Evolutionary conservation across 805 yeast species (phyloP).

Genomic region (Cyberlindnera americana): DNA sequence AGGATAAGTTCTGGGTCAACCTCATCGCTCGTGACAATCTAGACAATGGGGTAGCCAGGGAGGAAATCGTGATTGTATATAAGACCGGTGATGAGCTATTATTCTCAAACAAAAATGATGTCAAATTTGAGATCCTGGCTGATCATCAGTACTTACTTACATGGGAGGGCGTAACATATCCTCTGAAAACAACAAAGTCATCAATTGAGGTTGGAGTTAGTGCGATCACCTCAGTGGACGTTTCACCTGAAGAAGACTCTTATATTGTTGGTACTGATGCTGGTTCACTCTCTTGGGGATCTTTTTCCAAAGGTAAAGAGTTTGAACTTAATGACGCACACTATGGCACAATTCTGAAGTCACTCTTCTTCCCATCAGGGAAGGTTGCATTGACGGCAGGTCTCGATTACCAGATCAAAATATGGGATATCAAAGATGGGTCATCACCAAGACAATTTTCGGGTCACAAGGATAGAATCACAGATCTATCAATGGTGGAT

Average conservation of each 20-base stretch:
- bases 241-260: constrained; percentile 28
- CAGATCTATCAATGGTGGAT: constrained; percentile 51
- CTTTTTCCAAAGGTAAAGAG: not conserved
- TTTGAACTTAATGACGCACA: constrained; percentile 43
- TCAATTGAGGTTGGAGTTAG: constrained; percentile 2
- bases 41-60: constrained; percentile 26
- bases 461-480: constrained; percentile 47
- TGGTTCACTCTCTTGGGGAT: constrained; percentile 31
- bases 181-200: constrained; percentile 14
- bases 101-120: constrained; percentile 18
- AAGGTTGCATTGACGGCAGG: constrained; percentile 58
- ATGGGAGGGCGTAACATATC: constrained; percentile 15
- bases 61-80: constrained; percentile 29
- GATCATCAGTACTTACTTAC: not conserved
- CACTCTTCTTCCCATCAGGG: constrained; percentile 60
- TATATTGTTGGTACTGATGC: constrained; percentile 33
- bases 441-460: constrained; percentile 46
- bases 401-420: constrained; percentile 51
- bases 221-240: constrained; percentile 31
- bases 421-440: constrained; percentile 56
- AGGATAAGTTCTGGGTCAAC: constrained; percentile 44
- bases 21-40: constrained; percentile 16
- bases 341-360: constrained; percentile 39
- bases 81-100: constrained; percentile 13
- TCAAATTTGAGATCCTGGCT: constrained; percentile 10